Evolutionary conservation across 2,329 filamentous ascomycete species (phyloP).

Genomic region (Pseudocercospora pini-densiflorae): DNA sequence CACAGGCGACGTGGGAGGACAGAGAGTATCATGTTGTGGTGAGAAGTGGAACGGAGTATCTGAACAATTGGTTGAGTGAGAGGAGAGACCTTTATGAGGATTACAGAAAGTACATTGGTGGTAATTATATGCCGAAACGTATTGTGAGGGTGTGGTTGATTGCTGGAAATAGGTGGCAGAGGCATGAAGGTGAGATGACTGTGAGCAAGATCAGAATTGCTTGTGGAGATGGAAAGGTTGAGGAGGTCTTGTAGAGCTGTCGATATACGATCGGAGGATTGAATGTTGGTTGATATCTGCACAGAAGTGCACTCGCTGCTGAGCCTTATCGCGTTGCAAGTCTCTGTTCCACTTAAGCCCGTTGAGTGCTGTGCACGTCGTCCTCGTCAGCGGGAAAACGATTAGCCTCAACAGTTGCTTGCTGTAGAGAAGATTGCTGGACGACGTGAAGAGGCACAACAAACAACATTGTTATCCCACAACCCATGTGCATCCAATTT

Average conservation of each 20-base stretch:
- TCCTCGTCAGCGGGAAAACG: no score
- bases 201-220: slow-evolving; percentile 4
- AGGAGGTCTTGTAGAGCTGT: not conserved
- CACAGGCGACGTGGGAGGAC: slow-evolving; percentile 8
- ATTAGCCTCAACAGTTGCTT: no score
- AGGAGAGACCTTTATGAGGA: slow-evolving; percentile 14
- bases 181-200: slow-evolving; percentile 13
- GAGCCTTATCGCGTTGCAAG: no score
- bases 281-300: not conserved
- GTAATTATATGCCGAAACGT: not conserved
- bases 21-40: slow-evolving; percentile 17
- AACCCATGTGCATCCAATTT: not conserved
- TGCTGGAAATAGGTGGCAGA: slow-evolving; percentile 7
- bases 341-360: no score
- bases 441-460: no score
- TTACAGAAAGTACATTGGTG: slow-evolving; percentile 7
- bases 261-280: not conserved
- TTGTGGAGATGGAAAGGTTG: not conserved
- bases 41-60: not conserved
- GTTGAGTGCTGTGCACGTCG: no score
- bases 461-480: not conserved
- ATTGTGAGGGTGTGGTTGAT: slow-evolving; percentile 16
- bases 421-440: no score
- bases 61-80: slow-evolving; percentile 13
- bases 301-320: not conserved